Base-by-base conservation (phyloP, 2,329 filamentous ascomycete genomes). In the Fusarium aywerte region DNA sequence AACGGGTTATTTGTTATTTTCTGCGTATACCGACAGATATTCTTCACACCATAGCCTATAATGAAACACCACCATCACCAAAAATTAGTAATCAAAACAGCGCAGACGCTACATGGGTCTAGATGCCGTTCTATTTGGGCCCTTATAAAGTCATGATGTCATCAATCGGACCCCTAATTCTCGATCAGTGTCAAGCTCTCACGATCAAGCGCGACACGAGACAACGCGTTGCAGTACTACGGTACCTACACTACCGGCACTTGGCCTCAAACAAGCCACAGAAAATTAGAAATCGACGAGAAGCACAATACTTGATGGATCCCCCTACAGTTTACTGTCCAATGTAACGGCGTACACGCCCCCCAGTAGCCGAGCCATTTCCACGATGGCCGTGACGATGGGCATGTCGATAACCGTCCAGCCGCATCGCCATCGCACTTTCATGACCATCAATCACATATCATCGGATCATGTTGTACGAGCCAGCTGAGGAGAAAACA, bases 101-200 rank as follows among this genome's bases (percentile, higher is more conserved):
- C 15, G 29, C 20, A 7, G 18, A 48, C 42, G 21, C 45, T 36
- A 25, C 45, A 12, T 25, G 21, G 36, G 21, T 48, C 45, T 48
- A 48, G 45, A 48, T 23, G 16, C 21, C 16, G 12, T n/a, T 36
- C 44, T 13, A 36, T 48, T 32, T 15, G 49, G 13, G 8, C 13
- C 16, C 35, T 32, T 15, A 11, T 27, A 35, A 31, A 61, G 38
- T 63, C 51, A 40, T 67, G 64, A 67, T 67, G 64, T 67, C 63
- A 67, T 67, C 47, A 48, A 65, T 25, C 67, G 64, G 64, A 67
- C 63, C 62, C 63, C 67, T 21, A 33, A 31, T n/a, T 49, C 33
- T 43, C 59, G 45, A 64, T 63, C 61, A 47, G 58, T 23, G 25
- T 42, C 27, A 42, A 51, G 48, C 43, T n/a, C n/a, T 27, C 38